phyloP scores from a whole-genome alignment of 1,284 basidiomycete genomes.

The Pseudozyma sp. region DNA sequence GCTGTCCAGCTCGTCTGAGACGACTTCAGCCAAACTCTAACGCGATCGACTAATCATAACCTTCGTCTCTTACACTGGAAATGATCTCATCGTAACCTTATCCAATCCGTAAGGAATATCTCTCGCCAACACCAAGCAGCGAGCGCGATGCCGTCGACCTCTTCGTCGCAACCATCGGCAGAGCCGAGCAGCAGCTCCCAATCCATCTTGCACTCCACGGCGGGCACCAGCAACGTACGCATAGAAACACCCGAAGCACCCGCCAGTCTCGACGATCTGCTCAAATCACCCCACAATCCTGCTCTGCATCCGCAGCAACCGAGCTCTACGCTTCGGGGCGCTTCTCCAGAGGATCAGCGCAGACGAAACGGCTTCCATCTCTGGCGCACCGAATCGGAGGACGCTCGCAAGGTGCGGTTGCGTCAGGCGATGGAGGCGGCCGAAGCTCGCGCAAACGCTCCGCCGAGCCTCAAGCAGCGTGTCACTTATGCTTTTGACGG shows the following conservation, averaged over 20 bases:
- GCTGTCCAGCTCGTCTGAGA: no score
- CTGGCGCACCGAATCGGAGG: conserved; percentile 55
- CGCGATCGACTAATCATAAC: no score
- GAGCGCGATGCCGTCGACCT: conserved; percentile 14
- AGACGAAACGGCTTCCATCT: conserved; percentile 55
- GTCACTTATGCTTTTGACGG: not conserved
- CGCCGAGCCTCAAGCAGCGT: conserved; percentile 2
- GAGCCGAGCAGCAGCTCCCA: conserved; percentile 18
- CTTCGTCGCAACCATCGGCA: conserved; percentile 7
- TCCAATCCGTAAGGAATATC: no score
- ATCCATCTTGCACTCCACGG: conserved; percentile 10
- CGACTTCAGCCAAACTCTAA: no score
- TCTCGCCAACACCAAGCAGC: no score
- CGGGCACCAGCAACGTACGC: conserved; percentile 8
- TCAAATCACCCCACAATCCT: conserved; percentile 44
- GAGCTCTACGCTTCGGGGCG: conserved; percentile 29
- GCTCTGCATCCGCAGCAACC: conserved; percentile 14
- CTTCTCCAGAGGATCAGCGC: conserved; percentile 31
- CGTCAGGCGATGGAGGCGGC: conserved; percentile 23
- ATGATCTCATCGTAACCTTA: not conserved
- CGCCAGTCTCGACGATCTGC: conserved; percentile 41
- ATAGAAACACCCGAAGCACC: conserved; percentile 45
- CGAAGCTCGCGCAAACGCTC: conserved; percentile 16
- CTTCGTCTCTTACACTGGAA: not conserved
- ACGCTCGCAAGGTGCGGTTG: conserved; percentile 27